A percentile compares a stretch with the other conserved stretches of the same genome.
Evolutionary conservation across 495 filamentous ascomycete genomes (phyloP).

Genomic region (Lophiostoma macrostomum): DNA sequence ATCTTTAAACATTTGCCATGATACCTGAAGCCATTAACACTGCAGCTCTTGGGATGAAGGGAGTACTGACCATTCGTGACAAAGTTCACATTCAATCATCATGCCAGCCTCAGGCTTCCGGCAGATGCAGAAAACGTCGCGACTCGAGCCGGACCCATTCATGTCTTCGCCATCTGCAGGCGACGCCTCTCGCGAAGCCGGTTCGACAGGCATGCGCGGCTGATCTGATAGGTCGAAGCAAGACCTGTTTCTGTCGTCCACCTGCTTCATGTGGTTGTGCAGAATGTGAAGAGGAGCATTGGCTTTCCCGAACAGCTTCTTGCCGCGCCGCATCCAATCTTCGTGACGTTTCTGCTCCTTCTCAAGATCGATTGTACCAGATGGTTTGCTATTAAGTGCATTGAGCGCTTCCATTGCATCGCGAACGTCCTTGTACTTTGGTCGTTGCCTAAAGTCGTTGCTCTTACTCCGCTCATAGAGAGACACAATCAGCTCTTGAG

Average conservation of each 20-base stretch:
- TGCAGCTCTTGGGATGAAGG: background rate
- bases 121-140: slow-evolving; percentile 96
- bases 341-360: slow-evolving; percentile 94
- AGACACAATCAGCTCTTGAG: slow-evolving; percentile 78
- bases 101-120: slow-evolving; percentile 88
- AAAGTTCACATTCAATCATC: slow-evolving; percentile 99
- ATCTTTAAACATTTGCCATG: slow-evolving; percentile 99
- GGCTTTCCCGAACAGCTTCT: slow-evolving; percentile 97
- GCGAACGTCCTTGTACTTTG: slow-evolving; percentile 84
- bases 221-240: slow-evolving; percentile 94
- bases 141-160: slow-evolving; percentile 53
- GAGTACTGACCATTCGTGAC: slow-evolving; percentile 83
- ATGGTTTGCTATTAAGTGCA: slow-evolving; percentile 86
- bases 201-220: slow-evolving; percentile 86
- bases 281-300: slow-evolving; percentile 96
- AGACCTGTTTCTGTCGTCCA: slow-evolving; percentile 77
- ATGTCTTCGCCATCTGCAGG: slow-evolving; percentile 63
- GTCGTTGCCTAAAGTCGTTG: slow-evolving; percentile 71
- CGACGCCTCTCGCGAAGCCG: slow-evolving; percentile 78
- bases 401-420: slow-evolving; percentile 83
- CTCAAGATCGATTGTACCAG: slow-evolving; percentile 87
- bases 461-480: slow-evolving; percentile 75
- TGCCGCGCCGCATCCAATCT: slow-evolving; percentile 98
- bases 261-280: slow-evolving; percentile 89
- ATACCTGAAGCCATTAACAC: slow-evolving; percentile 59